Percentiles rank a stretch among this genome's conserved stretches.
These are phyloP conservation scores for Phytophthora uliginosa DNA, from an alignment of 352 stramenopile species.

Conservation along the genomic window DNA sequence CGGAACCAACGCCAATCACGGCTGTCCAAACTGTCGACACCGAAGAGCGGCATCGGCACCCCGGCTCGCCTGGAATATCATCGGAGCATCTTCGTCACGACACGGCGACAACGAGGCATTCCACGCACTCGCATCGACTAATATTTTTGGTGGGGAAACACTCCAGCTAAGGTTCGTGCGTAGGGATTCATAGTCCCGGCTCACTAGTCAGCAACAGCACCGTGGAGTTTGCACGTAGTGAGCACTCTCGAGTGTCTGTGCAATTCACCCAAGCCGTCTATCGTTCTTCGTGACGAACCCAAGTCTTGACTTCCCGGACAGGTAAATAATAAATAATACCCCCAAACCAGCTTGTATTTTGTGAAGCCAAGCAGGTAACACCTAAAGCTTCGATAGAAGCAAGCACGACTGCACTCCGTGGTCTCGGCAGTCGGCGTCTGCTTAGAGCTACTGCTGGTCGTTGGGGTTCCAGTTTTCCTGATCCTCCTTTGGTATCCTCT, in stretches of 20 bases:
- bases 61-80: background rate
- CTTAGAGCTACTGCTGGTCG: slow-evolving; percentile 7
- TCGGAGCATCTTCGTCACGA: background rate
- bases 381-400: too few relatives aligned
- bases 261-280: too few relatives aligned
- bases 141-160: slow-evolving; percentile 21
- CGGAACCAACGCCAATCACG: background rate
- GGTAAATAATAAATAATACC: background rate
- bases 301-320: too few relatives aligned
- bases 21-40: slow-evolving; percentile 1
- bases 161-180: background rate
- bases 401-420: too few relatives aligned
- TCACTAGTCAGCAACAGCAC: background rate
- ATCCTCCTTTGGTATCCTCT: slow-evolving; percentile 12
- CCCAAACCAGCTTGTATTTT: background rate
- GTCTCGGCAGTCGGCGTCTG: too few relatives aligned
- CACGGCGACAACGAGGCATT: background rate
- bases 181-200: background rate
- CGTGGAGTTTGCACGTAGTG: background rate
- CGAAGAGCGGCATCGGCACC: background rate
- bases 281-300: too few relatives aligned
- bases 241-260: too few relatives aligned
- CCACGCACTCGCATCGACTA: slow-evolving; percentile 1
- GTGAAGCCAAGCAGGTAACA: background rate
- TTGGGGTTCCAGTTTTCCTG: slow-evolving; percentile 36